Base-by-base conservation (phyloP, 345 rosid genomes). In the Hypericum androsaemum region DNA sequence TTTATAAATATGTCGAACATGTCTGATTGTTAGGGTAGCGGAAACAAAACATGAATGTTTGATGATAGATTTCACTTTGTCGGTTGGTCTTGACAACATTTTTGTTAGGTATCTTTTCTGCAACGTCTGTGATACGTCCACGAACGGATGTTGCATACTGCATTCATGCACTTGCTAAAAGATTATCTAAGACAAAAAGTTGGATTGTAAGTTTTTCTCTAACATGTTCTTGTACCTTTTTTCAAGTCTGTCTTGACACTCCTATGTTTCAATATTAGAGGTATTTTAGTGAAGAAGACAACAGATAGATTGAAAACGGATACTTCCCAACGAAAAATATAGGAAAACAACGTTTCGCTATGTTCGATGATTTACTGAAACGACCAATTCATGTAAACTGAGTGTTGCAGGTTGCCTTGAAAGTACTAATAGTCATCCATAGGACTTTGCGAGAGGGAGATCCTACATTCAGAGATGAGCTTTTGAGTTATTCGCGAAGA, bases 141-240 rank as follows among this genome's bases (percentile, higher is more conserved):
- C 66, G 98, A 64, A 96, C 95, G 38, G 98, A 90, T 69, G 92
- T 84, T 42, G 98, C 98, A 12, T 90, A 87, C 63, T 90, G 96
- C 77, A 87, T 90, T 54, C 83, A 84, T 50, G 84, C 94, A 50
- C 77, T 90, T 39, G 71, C 96, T 1, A 87, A 71, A 78, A 82
- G 98, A 76, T 73, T 90, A 54, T 71, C 86, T 13, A 90, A 90
- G 69, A 90, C 98, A 3, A 62, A 75, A 8, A 84, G 64, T 60
- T 90, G 98, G 98, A 79, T 84, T 49, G 98, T 90, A 77, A 84
- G 44, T 55, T 39, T 38, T 35, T 17, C 4, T 41, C 50, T 13
- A 8, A 46, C 16, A 12, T 5, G 12, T 39, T 36, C 9, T 35
- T 54, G 35, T 11, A 8, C 47, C 28, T 50, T 5, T 2, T 5